Evolutionary conservation across 2,329 filamentous ascomycete species (phyloP), one percentile per base, ranked within the genome.

Genomic region (Xylaria polymorpha): DNA sequence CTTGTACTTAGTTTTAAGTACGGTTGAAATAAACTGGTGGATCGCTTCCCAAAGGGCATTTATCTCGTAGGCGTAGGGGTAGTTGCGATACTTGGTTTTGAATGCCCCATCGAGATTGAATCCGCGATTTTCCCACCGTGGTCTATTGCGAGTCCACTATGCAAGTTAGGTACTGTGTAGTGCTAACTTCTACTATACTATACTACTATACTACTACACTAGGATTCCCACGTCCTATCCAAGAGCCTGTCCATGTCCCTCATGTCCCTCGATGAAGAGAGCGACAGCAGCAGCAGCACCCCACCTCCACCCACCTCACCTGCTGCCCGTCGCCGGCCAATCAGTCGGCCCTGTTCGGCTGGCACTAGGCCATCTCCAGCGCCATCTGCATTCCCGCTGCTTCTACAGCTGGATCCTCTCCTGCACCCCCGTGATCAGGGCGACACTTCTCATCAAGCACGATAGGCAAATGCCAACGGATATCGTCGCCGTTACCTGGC

Each of bases 21-120:
- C 80, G 1, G 77, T 75, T 29, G 74, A 73, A 59, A 85, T 83
- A 69, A 83, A 86, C 5, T 78, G 72, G 20, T 79, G 79, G 37
- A 86, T 78, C 4, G 76, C 76, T 6, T 74, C 72, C 85, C 85
- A 86, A 75, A 86, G 81, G 7, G 77, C 72, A 4, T 79, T 72
- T 73, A 85, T 83, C 74, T 84, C 82, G 70, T 80, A 81, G 20
- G 80, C 85, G 69, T 85, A 86, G 8, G 81, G 78, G 71, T 86
- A 86, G 75, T 86, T 86, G 62, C 80, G 78, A 77, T 83, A 86
- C 64, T 80, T 81, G 8, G 74, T 64, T 57, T 80, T 76, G 10
- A 72, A 71, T 0, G 81, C 74, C 7, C 71, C 64, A 0, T 78
- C 79, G 61, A 74, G 70, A 3, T 81, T 78, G 72, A 86, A 86